Percentiles rank a stretch among this genome's conserved stretches.
These are phyloP conservation scores for Fusarium drepaniforme DNA, from an alignment of 2,329 filamentous ascomycete genomes.

Conservation along the genomic window DNA sequence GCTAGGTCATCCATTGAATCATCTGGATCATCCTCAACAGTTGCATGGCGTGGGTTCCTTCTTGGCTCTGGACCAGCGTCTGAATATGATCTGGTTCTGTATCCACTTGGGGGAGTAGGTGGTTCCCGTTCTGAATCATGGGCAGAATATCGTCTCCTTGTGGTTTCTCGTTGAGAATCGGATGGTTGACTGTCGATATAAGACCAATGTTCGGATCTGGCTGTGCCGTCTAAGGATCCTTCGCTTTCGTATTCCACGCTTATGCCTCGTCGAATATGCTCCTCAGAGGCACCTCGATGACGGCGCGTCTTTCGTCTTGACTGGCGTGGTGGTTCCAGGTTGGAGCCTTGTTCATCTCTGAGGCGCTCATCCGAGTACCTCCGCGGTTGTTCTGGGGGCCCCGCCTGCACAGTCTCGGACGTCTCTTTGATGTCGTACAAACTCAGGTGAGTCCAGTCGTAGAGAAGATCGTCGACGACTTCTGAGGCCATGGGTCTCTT, in stretches of 20 bases:
- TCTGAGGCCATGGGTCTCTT: background rate
- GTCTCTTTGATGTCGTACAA: background rate
- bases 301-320: background rate
- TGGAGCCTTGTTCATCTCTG: background rate
- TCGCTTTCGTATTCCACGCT: background rate
- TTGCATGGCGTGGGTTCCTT: background rate
- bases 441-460: background rate
- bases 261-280: background rate
- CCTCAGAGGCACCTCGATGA: background rate
- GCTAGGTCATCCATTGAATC: background rate
- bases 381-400: background rate
- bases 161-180: background rate
- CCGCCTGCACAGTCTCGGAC: background rate
- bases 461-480: background rate
- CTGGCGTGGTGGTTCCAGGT: background rate
- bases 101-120: background rate
- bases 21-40: background rate
- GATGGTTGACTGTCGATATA: background rate
- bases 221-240: background rate
- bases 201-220: background rate
- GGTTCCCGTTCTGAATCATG: background rate
- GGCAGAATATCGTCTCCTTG: background rate
- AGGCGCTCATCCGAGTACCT: background rate
- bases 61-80: background rate
- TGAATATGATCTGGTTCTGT: background rate